Percentiles rank a stretch among this genome's conserved stretches.
phyloP scores from a whole-genome alignment of 1,139 yeast species.

The Cylindricascospora bacillispora region DNA sequence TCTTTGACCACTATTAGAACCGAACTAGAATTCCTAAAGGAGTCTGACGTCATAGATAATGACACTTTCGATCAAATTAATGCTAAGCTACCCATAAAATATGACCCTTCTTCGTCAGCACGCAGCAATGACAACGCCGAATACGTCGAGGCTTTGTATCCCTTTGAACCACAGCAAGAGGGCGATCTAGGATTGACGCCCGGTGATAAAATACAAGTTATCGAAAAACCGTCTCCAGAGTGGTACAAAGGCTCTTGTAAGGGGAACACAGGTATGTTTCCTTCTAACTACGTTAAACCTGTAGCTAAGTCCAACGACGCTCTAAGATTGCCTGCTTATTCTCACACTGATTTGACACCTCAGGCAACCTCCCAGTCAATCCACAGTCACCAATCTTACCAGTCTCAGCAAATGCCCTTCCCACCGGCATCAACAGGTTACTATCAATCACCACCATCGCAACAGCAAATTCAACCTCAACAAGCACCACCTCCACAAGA shows the following conservation, averaged over 20 bases:
- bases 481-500: conserved; percentile 9
- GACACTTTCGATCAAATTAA: conserved; percentile 41
- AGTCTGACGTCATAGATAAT: conserved; percentile 61
- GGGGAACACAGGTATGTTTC: conserved; percentile 68
- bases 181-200: conserved; percentile 54
- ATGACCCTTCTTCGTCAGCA: conserved; percentile 24
- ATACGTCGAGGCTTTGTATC: conserved; percentile 56
- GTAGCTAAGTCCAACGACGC: conserved; percentile 21
- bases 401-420: conserved; percentile 6
- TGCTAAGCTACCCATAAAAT: conserved; percentile 45
- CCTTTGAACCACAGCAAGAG: conserved; percentile 52
- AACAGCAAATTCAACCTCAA: conserved; percentile 8
- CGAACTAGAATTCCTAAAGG: conserved; percentile 67
- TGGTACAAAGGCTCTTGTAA: conserved; percentile 81
- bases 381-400: conserved; percentile 13
- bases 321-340: conserved; percentile 1
- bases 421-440: conserved; percentile 9
- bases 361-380: conserved; percentile 15
- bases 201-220: conserved; percentile 58
- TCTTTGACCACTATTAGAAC: conserved; percentile 60
- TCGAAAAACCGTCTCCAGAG: conserved; percentile 67
- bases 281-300: conserved; percentile 66
- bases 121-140: conserved; percentile 20
- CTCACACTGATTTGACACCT: conserved; percentile 5
- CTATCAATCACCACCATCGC: conserved; percentile 8